phyloP scores from a whole-genome alignment of 192 early-diverging fungal genomes.

The Pilobolus umbonatus region DNA sequence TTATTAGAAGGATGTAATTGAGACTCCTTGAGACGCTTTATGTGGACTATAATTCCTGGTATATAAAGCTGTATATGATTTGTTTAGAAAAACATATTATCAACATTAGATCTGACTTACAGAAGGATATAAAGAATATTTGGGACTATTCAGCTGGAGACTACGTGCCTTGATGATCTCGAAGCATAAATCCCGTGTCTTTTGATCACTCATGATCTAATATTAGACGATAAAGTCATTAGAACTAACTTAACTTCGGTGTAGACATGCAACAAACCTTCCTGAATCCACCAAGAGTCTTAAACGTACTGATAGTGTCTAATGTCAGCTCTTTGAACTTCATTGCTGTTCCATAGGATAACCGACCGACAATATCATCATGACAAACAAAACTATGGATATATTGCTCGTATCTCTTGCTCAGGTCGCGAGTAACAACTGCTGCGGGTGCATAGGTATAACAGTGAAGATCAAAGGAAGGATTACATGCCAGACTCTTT shows the following conservation, averaged over 20 bases:
- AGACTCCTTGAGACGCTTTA: not conserved
- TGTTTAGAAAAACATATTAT: not conserved
- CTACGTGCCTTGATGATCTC: conserved; percentile 22
- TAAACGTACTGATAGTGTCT: conserved; percentile 36
- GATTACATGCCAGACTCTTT: conserved; percentile 31
- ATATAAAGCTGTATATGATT: conserved; percentile 21
- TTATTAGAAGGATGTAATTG: conserved; percentile 7
- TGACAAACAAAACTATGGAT: conserved; percentile 55
- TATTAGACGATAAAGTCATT: not conserved
- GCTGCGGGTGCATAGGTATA: conserved; percentile 54
- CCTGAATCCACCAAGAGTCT: conserved; percentile 24
- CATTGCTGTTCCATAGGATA: conserved; percentile 62
- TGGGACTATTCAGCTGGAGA: conserved; percentile 11
- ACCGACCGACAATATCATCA: conserved; percentile 58
- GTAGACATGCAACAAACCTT: conserved; percentile 13
- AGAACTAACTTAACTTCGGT: not conserved
- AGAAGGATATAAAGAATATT: conserved; percentile 16
- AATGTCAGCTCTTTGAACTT: conserved; percentile 58
- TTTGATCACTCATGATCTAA: conserved; percentile 22
- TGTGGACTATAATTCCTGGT: conserved; percentile 31
- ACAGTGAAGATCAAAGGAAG: conserved; percentile 35
- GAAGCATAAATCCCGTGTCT: conserved; percentile 19
- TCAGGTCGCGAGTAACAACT: conserved; percentile 42
- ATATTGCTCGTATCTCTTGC: conserved; percentile 41
- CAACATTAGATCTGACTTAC: conserved; percentile 26